phyloP scores from a whole-genome alignment of 108 stramenopile genomes.

The Chaetoceros tenuissimus region DNA sequence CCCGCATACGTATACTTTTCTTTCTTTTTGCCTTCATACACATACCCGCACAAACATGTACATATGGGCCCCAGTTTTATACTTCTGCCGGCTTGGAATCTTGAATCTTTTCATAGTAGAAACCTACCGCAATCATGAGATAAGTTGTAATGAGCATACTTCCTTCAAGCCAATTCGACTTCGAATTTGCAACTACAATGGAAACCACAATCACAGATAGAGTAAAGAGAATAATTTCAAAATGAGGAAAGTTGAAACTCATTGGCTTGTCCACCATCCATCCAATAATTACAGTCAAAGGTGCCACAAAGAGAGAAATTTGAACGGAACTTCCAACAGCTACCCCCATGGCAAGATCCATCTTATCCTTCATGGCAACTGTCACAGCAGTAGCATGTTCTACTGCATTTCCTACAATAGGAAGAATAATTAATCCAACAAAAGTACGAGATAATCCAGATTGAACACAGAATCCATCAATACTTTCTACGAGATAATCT shows the following conservation, averaged over 20 bases:
- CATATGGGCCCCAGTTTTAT: too few relatives aligned
- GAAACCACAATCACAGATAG: slow-evolving; percentile 75
- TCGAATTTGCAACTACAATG: slow-evolving; percentile 49
- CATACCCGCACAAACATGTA: too few relatives aligned
- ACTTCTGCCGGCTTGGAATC: too few relatives aligned
- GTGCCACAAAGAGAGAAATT: slow-evolving; percentile 86
- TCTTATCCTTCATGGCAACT: slow-evolving; percentile 90
- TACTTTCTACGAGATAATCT: slow-evolving; percentile 67
- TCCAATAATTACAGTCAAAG: slow-evolving; percentile 77
- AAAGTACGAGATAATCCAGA: slow-evolving; percentile 78
- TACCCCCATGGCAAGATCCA: slow-evolving; percentile 89
- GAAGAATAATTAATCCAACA: slow-evolving; percentile 86
- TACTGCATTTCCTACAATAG: slow-evolving; percentile 91
- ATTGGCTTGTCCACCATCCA: slow-evolving; percentile 74
- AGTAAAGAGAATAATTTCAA: slow-evolving; percentile 75
- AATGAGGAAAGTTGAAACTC: slow-evolving; percentile 85
- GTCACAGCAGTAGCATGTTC: slow-evolving; percentile 89
- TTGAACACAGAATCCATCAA: slow-evolving; percentile 73
- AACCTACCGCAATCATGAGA: slow-evolving; percentile 76
- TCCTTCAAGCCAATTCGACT: slow-evolving; percentile 86
- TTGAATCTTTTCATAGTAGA: slow-evolving; percentile 71
- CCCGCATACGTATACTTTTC: too few relatives aligned
- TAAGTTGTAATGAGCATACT: slow-evolving; percentile 80
- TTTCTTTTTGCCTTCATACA: too few relatives aligned
- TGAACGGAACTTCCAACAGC: slow-evolving; percentile 84